Conservation (phyloP, 2,329 filamentous ascomycete species). For the Byssochlamys sp. region DNA sequence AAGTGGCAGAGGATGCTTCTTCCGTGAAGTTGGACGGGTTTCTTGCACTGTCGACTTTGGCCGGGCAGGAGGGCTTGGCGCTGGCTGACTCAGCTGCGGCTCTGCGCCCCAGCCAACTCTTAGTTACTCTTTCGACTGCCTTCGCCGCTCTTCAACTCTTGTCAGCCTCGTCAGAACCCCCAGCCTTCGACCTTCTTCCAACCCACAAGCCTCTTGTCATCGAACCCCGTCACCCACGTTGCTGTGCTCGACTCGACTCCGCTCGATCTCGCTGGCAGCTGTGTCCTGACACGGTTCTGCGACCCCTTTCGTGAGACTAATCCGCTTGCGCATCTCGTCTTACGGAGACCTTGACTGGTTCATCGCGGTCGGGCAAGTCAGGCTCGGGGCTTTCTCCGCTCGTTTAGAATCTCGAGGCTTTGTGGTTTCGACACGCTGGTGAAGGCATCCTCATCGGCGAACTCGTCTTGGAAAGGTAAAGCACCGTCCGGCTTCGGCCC, state of each 20-base stretch:
- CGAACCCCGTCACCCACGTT: conserved; percentile 19
- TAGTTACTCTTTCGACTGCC: conserved; percentile 10
- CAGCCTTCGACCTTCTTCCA: conserved; percentile 10
- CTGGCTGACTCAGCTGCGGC: conserved; percentile 18
- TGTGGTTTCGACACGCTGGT: conserved; percentile 8
- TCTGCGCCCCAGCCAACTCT: conserved; percentile 5
- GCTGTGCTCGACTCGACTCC: conserved; percentile 12
- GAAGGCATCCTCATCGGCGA: conserved; percentile 4
- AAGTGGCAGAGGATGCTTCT: conserved; percentile 10
- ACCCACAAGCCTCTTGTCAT: conserved; percentile 18
- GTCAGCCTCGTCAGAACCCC: conserved; percentile 8
- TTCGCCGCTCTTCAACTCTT: conserved; percentile 5
- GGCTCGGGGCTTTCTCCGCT: conserved; percentile 8
- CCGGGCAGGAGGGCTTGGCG: conserved; percentile 17
- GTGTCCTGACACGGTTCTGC: conserved; percentile 18
- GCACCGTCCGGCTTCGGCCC: conserved; percentile 18
- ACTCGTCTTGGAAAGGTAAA: conserved; percentile 28
- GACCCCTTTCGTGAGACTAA: conserved; percentile 25
- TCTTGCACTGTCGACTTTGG: conserved; percentile 16
- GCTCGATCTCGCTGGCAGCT: conserved; percentile 14
- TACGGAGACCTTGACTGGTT: conserved; percentile 34
- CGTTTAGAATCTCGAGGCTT: conserved; percentile 13
- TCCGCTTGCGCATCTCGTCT: conserved; percentile 8
- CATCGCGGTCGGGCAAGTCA: conserved; percentile 27
- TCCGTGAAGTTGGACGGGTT: conserved; percentile 9